Evolutionary conservation across 2,329 filamentous ascomycete genomes (phyloP), one percentile per base, ranked within the genome.

Genomic region (Gliomastix tumulicola): DNA sequence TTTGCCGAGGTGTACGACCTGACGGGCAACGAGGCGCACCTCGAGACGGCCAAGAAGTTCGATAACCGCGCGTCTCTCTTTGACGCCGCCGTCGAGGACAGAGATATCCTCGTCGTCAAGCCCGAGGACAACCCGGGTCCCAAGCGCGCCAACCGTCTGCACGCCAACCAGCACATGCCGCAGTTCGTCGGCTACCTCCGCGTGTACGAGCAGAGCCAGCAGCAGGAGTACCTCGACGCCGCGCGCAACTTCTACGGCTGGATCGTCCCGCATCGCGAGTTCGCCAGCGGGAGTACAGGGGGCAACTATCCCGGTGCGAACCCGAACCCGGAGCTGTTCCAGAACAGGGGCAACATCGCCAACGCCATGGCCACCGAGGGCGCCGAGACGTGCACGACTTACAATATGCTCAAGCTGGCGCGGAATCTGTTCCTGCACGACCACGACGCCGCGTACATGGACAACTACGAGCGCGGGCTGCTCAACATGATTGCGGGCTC

Each of bases 271-370:
- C 52, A 57, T 34, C 51, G 53, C 9, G 41, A 47, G 20, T 56
- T 56, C 31, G 50, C 50, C 6, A 49, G 38, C 7, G 54, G 53
- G 17, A 53, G 54, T n/a, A 47, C 48, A 2, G 48, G 53, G 21
- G 49, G 54, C 13, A 53, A 45, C 44, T 56, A 52, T 31, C 49
- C 54, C 0, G 54, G 54, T 15, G 53, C 48, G 7, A 49, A 53
- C 34, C 41, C 44, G 38, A 56, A 57, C 36, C 41, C 46, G 11
- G 54, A 57, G 46, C 40, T 57, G 38, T 57, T 57, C 42, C 51
- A 97, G 42, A 57, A 57, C 38, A 45, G 54, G 12, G 52, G 47
- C 40, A 56, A 56, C 41, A 49, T 57, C 20, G 54, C 53, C 15
- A 50, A 55, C 28, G 53, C 54, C 16, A 52, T 56, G 19, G 46